phyloP scores from a whole-genome alignment of 495 filamentous ascomycete species.

The Aspergillus taichungensis region DNA sequence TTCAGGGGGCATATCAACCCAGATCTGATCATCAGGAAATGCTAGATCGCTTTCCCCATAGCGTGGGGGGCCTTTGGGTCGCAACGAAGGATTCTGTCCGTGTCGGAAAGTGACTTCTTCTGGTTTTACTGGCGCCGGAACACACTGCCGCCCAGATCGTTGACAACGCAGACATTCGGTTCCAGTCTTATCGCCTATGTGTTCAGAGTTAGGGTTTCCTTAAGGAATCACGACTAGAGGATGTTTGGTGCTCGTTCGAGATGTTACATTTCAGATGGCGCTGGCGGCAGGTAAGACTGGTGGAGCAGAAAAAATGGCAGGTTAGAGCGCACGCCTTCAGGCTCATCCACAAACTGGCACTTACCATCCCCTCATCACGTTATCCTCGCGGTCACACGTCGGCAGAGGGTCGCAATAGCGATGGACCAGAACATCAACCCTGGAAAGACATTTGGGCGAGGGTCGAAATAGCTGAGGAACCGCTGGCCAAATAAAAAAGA shows the following conservation, averaged over 20 bases:
- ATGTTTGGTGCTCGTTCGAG: neutral
- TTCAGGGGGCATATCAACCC: constrained; percentile 25
- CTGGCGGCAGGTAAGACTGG: constrained; percentile 37
- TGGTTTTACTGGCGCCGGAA: constrained; percentile 30
- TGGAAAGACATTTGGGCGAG: constrained; percentile 1
- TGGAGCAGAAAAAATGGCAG: neutral
- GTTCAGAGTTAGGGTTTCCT: constrained; percentile 2
- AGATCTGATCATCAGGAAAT: constrained; percentile 33
- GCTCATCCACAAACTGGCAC: constrained; percentile 8
- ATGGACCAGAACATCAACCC: constrained; percentile 13
- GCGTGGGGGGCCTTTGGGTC: constrained; percentile 31
- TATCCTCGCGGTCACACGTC: constrained; percentile 11
- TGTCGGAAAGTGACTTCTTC: constrained; percentile 38
- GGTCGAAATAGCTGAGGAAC: constrained; percentile 1
- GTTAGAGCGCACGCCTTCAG: neutral
- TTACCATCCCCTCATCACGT: constrained; percentile 42
- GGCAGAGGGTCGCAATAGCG: constrained; percentile 11
- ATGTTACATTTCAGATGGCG: constrained; percentile 38
- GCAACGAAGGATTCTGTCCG: constrained; percentile 35
- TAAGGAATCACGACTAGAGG: neutral
- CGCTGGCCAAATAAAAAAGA: constrained; percentile 1
- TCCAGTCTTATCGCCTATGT: constrained; percentile 34
- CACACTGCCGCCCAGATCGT: constrained; percentile 34
- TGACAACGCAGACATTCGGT: constrained; percentile 34
- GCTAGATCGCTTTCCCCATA: constrained; percentile 35